Base-by-base conservation (phyloP, 1,284 basidiomycete species). In the Heterobasidion parviporum region DNA sequence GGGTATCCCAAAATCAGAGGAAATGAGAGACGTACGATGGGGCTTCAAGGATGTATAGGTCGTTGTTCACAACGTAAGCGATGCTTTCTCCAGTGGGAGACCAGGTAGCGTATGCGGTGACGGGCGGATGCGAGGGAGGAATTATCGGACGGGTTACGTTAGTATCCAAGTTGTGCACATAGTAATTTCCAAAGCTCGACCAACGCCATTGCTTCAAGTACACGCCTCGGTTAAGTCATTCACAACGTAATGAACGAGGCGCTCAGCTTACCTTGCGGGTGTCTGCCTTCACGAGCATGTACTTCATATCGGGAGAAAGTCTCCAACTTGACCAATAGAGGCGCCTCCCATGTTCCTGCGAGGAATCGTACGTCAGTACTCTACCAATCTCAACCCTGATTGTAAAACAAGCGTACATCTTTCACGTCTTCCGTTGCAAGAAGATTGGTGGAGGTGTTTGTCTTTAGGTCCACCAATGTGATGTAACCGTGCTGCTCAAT, bases 161-260 rank as follows among this genome's bases (percentile, higher is more conserved):
- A 59, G 79, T 72, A 65, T 75, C 67, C 61, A 85, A 68, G 77
- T 81, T 70, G 74, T 89, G 89, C 18, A 98, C 76, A 70, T 90
- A 97, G 65, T 93, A 94, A 68, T 95, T 95, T 20, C 87, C 87
- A 66, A 89, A 88, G 54, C 82, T 86, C 8, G 94, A 97, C 68
- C 89, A 81, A 41, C 96, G 81, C 94, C 95, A 99, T 85, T 95
- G 92, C 83, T 41, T 41, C 38, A 41, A 6, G 38, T 6, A n/a
- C n/a, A 12, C 38, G 26, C 38, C 38, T 41, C n/a, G n/a, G 38
- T 12, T 41, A n/a, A 4, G 38, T 12, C 7, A n/a, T 41, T 41
- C 38, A 41, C 10, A 41, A 53, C 50, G 16, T 50, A 20, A 20
- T 46, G 9, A 44, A 16, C 12, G 15, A 34, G 47, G 36, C 36